Evolutionary conservation across 371 early-diverging fungal species (phyloP), one percentile per base, ranked within the genome.

Genomic region (Mucor piriformis): DNA sequence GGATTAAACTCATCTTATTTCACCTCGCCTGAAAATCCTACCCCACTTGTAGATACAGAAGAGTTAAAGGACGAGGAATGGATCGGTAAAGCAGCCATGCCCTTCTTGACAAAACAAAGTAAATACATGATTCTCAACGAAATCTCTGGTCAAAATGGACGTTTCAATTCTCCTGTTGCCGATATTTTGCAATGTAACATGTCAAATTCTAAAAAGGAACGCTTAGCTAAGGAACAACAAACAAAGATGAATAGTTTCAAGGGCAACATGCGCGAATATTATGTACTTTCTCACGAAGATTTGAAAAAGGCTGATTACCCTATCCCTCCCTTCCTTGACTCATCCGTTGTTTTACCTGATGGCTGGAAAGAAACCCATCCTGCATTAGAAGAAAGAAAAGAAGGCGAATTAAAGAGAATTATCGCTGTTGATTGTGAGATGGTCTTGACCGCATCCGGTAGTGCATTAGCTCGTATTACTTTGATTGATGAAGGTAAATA

Each of bases 401-500:
- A 25, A 7, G 59, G 35, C 12, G 12, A 57, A 23, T 37, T 6
- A 2, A 77, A 72, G 46, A 51, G 64, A 25, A 43, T 88, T 50
- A 61, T 91, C 21, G 92, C 88, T 33, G 59, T 91, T 25, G 94
- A 93, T 80, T 92, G 92, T 82, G 94, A 93, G 70, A 93, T 92
- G 92, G 88, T 88, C 34, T 73, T 82, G 65, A 90, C 91, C n/a
- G 66, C 59, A 1, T 73, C 56, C n/a, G 93, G 92, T 11, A 71
- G 75, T 53, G 86, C 88, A 21, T 67, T 92, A 43, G 86, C 92
- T 2, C 87, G 94, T 63, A 78, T 91, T 6, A 83, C 91, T 0
- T 53, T 90, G 16, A 77, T 92, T 23, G 79, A 82, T 59, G 72
- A 77, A 72, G 74, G 79, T 73, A 70, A 54, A 42, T 8, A 40